A percentile compares a stretch with the other conserved stretches of the same genome.
Evolutionary conservation across 192 early-diverging fungal species (phyloP).

Genomic region (Umbelopsis sp.): DNA sequence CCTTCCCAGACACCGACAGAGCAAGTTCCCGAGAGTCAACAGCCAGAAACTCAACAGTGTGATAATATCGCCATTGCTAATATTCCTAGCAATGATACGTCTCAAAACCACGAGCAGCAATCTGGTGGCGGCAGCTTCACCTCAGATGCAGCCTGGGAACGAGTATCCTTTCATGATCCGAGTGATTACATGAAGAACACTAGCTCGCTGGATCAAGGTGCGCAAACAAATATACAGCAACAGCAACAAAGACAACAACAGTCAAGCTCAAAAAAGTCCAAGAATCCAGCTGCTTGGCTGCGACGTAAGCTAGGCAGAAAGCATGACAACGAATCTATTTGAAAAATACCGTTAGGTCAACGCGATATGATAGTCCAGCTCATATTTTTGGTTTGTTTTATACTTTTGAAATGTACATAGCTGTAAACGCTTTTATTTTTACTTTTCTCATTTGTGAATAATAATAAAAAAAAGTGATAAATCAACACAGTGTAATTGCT

Average conservation of each 20-base stretch:
- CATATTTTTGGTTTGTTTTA: not conserved
- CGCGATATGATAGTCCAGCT: not conserved
- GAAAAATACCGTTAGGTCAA: too few species aligned
- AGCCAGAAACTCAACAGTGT: not conserved
- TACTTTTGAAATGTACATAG: conserved; percentile 12
- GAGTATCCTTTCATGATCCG: conserved; percentile 1
- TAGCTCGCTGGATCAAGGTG: not conserved
- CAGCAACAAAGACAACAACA: not conserved
- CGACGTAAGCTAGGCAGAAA: conserved; percentile 7
- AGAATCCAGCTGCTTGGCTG: not conserved
- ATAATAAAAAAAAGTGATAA: not conserved
- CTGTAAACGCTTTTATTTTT: not conserved
- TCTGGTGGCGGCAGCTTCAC: too few species aligned
- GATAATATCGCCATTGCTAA: not conserved
- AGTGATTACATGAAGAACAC: conserved; percentile 6
- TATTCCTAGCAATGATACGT: too few species aligned
- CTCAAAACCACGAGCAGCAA: too few species aligned
- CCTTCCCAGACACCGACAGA: not conserved
- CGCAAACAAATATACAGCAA: not conserved
- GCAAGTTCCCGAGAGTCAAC: not conserved
- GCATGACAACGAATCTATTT: not conserved
- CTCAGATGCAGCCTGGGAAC: not conserved
- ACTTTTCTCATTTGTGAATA: not conserved
- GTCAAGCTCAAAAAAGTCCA: not conserved
- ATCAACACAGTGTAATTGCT: not conserved